A percentile compares a stretch with the other conserved stretches of the same genome.
phyloP scores from a whole-genome alignment of 495 filamentous ascomycete genomes.

The Aeminium ludgeri region DNA sequence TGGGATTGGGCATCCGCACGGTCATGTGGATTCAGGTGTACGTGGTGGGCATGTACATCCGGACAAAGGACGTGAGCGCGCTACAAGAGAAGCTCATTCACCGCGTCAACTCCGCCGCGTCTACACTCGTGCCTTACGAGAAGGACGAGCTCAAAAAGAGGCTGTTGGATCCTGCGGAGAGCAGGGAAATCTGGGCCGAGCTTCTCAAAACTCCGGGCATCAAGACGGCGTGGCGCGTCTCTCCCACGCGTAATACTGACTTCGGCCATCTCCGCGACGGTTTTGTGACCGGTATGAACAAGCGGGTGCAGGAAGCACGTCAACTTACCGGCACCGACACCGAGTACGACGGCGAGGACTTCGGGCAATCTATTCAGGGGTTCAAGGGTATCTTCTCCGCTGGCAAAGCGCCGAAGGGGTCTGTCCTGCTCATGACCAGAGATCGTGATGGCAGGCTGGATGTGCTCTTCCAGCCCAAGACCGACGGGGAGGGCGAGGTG shows the following conservation, averaged over 20 bases:
- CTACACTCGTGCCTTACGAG: constrained; percentile 64
- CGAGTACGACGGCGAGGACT: constrained; percentile 47
- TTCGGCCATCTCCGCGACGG: constrained; percentile 83
- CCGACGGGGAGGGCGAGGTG: constrained; percentile 27
- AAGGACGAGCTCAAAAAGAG: constrained; percentile 48
- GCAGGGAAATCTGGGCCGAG: constrained; percentile 54
- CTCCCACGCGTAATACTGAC: constrained; percentile 76
- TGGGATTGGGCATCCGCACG: constrained; percentile 73
- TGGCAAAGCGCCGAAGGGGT: constrained; percentile 51
- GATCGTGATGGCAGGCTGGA: constrained; percentile 46
- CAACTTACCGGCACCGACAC: constrained; percentile 9
- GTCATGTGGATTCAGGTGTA: constrained; percentile 89
- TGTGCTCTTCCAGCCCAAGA: constrained; percentile 44
- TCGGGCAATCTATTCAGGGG: constrained; percentile 49
- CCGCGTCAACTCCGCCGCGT: constrained; percentile 37
- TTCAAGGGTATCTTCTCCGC: constrained; percentile 68
- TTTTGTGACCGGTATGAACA: constrained; percentile 69
- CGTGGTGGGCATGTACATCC: constrained; percentile 79
- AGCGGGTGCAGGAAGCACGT: constrained; percentile 35
- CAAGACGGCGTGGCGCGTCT: constrained; percentile 55
- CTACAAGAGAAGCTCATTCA: constrained; percentile 40
- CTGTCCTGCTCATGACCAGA: constrained; percentile 57
- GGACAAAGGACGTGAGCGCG: constrained; percentile 50
- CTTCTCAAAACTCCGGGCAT: constrained; percentile 34
- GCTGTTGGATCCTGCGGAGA: constrained; percentile 51